A percentile compares a stretch with the other conserved stretches of the same genome.
These are phyloP conservation scores for Alternaria panax DNA, from an alignment of 2,329 filamentous ascomycete genomes.

Conservation along the genomic window DNA sequence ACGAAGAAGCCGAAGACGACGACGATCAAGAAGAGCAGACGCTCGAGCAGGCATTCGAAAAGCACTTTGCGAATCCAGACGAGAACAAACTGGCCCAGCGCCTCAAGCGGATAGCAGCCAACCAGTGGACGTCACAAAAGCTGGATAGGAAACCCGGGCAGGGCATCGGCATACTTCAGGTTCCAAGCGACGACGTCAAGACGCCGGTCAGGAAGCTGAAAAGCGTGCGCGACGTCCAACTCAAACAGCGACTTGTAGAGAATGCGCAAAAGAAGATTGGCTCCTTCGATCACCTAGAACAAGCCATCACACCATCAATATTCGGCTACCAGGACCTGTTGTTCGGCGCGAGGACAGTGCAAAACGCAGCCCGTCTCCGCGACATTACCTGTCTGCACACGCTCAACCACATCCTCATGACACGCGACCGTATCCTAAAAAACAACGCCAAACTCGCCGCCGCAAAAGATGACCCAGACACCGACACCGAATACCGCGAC, in stretches of 20 bases:
- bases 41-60: slow-evolving; percentile 75
- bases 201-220: slow-evolving; percentile 28
- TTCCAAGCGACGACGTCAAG: slow-evolving; percentile 30
- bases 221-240: slow-evolving; percentile 35
- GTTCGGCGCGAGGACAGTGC: slow-evolving; percentile 73
- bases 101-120: slow-evolving; percentile 56
- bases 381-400: slow-evolving; percentile 81
- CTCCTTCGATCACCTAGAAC: slow-evolving; percentile 68
- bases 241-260: slow-evolving; percentile 44
- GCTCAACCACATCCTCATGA: slow-evolving; percentile 92
- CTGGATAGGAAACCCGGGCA: slow-evolving; percentile 36
- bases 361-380: slow-evolving; percentile 73
- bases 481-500: slow-evolving; percentile 79
- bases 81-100: slow-evolving; percentile 64
- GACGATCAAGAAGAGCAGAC: slow-evolving; percentile 6
- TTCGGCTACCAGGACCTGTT: slow-evolving; percentile 86
- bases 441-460: slow-evolving; percentile 83
- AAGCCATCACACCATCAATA: slow-evolving; percentile 72
- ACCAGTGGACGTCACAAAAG: slow-evolving; percentile 58
- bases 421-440: slow-evolving; percentile 88
- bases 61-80: slow-evolving; percentile 76
- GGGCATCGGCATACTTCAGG: slow-evolving; percentile 33
- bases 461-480: slow-evolving; percentile 63
- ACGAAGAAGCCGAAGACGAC: slow-evolving; percentile 50
- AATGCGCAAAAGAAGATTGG: slow-evolving; percentile 44